Evolutionary conservation across 768 basidiomycete species (phyloP).

Genomic region (Psilocybe subaeruginosa): DNA sequence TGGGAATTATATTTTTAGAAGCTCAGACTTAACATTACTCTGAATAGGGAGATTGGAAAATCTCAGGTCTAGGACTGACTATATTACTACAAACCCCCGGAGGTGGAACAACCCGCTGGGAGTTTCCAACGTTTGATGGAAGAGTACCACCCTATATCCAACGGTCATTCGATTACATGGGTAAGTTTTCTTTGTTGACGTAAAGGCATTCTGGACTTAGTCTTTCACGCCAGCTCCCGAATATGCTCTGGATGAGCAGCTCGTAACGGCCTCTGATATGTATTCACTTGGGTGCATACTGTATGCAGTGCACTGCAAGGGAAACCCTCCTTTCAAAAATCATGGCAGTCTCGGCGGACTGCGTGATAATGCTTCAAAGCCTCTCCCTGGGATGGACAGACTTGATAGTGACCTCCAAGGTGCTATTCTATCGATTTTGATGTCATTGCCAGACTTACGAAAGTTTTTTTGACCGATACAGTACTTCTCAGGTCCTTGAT

Average conservation of each 20-base stretch:
- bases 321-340: constrained; percentile 84
- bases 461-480: constrained; percentile 30
- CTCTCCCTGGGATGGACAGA: constrained; percentile 61
- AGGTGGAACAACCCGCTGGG: constrained; percentile 81
- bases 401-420: constrained; percentile 79
- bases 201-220: not conserved
- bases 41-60: constrained; percentile 94
- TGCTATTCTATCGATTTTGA: constrained; percentile 23
- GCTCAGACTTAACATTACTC: not conserved
- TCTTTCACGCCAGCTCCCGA: constrained; percentile 70
- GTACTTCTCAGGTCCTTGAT: constrained; percentile 81
- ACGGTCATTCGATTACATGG: constrained; percentile 94
- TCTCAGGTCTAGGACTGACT: constrained; percentile 87
- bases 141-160: constrained; percentile 81
- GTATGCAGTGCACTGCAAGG: constrained; percentile 89
- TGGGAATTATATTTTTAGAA: not conserved
- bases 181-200: constrained; percentile 41
- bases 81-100: constrained; percentile 72
- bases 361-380: constrained; percentile 69
- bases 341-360: constrained; percentile 74
- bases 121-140: constrained; percentile 88
- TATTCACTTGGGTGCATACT: constrained; percentile 91
- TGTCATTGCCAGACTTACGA: constrained; percentile 9
- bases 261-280: constrained; percentile 90
- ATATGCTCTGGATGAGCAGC: constrained; percentile 87